These are phyloP conservation scores for Phialophora verrucosa DNA, from an alignment of 2,329 filamentous ascomycete genomes.

Conservation along the genomic window DNA sequence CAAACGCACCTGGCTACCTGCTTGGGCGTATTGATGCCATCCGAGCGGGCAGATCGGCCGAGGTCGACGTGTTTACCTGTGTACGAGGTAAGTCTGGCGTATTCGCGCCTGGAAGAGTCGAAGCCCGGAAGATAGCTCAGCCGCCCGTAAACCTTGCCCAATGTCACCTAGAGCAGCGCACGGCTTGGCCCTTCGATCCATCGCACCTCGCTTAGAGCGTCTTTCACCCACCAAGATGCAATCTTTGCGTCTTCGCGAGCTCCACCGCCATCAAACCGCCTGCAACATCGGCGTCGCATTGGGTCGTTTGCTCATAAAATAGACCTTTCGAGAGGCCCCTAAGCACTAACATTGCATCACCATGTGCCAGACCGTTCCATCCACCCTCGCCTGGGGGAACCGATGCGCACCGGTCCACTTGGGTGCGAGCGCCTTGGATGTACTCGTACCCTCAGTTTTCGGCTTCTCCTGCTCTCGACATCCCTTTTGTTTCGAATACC, in stretches of 20 bases:
- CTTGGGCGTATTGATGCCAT: background rate
- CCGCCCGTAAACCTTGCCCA: conserved; percentile 30
- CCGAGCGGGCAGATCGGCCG: background rate
- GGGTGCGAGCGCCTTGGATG: background rate
- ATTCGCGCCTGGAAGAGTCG: background rate
- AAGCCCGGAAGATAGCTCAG: conserved; percentile 15
- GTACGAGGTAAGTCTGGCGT: background rate
- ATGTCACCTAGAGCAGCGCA: conserved; percentile 15
- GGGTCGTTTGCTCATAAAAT: background rate
- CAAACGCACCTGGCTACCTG: too few relatives aligned
- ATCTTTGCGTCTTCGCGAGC: conserved; percentile 17
- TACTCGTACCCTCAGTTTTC: background rate
- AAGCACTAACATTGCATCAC: conserved; percentile 1
- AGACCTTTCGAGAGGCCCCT: background rate
- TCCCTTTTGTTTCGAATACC: background rate
- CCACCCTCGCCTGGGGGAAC: conserved; percentile 1
- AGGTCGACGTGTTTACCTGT: background rate
- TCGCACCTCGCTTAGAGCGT: conserved; percentile 21
- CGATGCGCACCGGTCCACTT: background rate
- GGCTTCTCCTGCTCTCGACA: background rate
- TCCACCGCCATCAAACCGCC: conserved; percentile 8
- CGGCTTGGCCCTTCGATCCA: conserved; percentile 5
- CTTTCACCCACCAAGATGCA: conserved; percentile 7
- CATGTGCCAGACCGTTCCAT: conserved; percentile 6
- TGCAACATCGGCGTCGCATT: conserved; percentile 8